A percentile compares a stretch with the other conserved stretches of the same genome.
These are phyloP conservation scores for Candida albicans DNA, from an alignment of 1,139 yeast species.

Conservation along the genomic window DNA sequence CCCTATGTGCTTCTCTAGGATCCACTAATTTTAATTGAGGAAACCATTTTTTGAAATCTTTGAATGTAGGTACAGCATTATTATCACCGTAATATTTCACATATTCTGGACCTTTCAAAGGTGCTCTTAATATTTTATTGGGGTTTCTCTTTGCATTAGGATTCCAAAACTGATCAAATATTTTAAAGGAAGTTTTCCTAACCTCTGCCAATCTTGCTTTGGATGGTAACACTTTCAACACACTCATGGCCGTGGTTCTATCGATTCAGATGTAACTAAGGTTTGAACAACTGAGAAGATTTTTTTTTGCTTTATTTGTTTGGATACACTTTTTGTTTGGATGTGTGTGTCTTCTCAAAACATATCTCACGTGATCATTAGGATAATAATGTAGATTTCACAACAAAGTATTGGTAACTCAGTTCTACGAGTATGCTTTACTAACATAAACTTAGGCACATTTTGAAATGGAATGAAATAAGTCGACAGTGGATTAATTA, in stretches of 20 bases:
- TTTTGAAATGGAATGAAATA: no score
- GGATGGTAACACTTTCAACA: slow-evolving; percentile 26
- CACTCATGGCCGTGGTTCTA: background rate
- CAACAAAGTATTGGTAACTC: no score
- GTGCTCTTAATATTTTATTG: slow-evolving; percentile 67
- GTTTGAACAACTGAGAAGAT: background rate
- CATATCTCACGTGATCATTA: no score
- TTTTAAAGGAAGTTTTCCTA: slow-evolving; percentile 30
- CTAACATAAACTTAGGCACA: no score
- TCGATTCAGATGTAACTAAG: background rate
- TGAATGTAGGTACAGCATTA: slow-evolving; percentile 60
- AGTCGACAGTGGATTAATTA: no score
- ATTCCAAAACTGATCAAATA: slow-evolving; percentile 47
- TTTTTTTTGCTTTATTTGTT: background rate
- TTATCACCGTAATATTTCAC: slow-evolving; percentile 77
- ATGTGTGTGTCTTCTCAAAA: no score
- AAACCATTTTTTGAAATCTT: slow-evolving; percentile 56
- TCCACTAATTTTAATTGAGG: slow-evolving; percentile 64
- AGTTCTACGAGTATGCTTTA: no score
- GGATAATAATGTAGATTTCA: no score
- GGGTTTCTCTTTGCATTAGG: slow-evolving; percentile 76
- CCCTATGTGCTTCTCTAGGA: slow-evolving; percentile 71
- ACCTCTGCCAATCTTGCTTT: slow-evolving; percentile 31
- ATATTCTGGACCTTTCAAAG: slow-evolving; percentile 73
- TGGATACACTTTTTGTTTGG: background rate